Evolutionary conservation across 345 rosid genomes (phyloP).

Genomic region (Rhizophora apiculata): DNA sequence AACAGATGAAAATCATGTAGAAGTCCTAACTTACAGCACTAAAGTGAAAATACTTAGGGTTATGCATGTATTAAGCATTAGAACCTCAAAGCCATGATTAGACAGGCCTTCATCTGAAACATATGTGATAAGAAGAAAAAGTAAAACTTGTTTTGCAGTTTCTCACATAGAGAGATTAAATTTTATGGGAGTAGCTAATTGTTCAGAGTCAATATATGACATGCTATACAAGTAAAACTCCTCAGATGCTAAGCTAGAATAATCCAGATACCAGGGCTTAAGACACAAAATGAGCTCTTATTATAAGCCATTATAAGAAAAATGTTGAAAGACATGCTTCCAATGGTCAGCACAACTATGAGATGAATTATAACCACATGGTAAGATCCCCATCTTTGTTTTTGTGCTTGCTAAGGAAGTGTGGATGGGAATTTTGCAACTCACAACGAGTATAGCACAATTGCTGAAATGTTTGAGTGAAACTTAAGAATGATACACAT

Average conservation of each 20-base stretch:
- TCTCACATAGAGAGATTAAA: constrained; percentile 15
- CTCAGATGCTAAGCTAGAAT: not conserved
- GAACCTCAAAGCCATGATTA: constrained; percentile 82
- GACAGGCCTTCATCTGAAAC: constrained; percentile 76
- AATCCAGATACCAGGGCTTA: too few relatives aligned
- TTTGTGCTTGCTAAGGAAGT: too few relatives aligned
- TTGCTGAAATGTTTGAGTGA: too few relatives aligned
- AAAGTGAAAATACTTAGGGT: constrained; percentile 56
- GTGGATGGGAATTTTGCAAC: too few relatives aligned
- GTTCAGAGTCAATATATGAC: not conserved
- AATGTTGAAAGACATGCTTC: not conserved
- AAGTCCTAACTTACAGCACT: not conserved
- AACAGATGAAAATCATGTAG: not conserved
- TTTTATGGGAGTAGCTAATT: not conserved
- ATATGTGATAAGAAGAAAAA: constrained; percentile 19
- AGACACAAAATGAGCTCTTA: not conserved
- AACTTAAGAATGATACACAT: not conserved
- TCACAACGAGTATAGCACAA: too few relatives aligned
- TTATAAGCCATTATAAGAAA: not conserved
- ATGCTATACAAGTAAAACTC: too few relatives aligned
- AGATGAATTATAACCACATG: too few relatives aligned
- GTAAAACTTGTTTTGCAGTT: constrained; percentile 4
- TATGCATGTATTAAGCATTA: constrained; percentile 82
- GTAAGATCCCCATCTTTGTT: too few relatives aligned
- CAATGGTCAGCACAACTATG: not conserved